A percentile compares a stretch with the other conserved stretches of the same genome.
phyloP scores from a whole-genome alignment of 345 rosid species.

The Camelina sativa region DNA sequence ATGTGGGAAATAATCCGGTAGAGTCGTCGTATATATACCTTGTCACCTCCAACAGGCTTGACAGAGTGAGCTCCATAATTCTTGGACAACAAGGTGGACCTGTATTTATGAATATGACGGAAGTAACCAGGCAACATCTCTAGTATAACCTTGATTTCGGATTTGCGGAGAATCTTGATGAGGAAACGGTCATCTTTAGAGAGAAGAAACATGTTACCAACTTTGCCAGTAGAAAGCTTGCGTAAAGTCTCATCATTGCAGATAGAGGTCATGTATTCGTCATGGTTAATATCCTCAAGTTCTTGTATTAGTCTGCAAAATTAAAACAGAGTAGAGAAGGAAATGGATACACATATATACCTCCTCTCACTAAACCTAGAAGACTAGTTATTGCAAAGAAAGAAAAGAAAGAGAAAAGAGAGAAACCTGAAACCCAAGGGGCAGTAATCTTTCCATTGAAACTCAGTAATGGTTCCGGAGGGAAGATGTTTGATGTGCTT shows the following conservation, averaged over 20 bases:
- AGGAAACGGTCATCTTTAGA: slow-evolving; percentile 50
- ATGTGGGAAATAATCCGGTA: background rate
- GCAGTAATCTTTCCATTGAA: slow-evolving; percentile 60
- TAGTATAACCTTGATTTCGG: slow-evolving; percentile 57
- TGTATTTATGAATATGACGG: slow-evolving; percentile 46
- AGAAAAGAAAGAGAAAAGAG: background rate
- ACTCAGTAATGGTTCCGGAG: slow-evolving; percentile 45
- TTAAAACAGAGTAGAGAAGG: too few species aligned
- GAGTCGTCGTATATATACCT: slow-evolving; percentile 43
- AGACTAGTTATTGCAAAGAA: background rate
- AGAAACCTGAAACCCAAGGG: slow-evolving; percentile 61
- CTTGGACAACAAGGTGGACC: slow-evolving; percentile 47
- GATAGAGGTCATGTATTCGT: slow-evolving; percentile 52
- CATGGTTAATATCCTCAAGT: slow-evolving; percentile 50
- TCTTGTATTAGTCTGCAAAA: slow-evolving; percentile 52
- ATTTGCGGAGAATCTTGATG: slow-evolving; percentile 55
- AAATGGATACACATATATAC: background rate
- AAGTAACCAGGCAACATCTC: slow-evolving; percentile 57
- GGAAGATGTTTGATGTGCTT: slow-evolving; percentile 42
- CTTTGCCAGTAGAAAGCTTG: slow-evolving; percentile 51
- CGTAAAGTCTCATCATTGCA: slow-evolving; percentile 53
- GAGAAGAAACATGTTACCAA: slow-evolving; percentile 49
- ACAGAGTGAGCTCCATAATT: slow-evolving; percentile 60
- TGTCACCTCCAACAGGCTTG: slow-evolving; percentile 55
- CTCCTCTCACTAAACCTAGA: too few species aligned